Percentiles rank a stretch among this genome's conserved stretches.
Evolutionary conservation across 805 yeast species (phyloP).

Genomic region (Ogataea pini): DNA sequence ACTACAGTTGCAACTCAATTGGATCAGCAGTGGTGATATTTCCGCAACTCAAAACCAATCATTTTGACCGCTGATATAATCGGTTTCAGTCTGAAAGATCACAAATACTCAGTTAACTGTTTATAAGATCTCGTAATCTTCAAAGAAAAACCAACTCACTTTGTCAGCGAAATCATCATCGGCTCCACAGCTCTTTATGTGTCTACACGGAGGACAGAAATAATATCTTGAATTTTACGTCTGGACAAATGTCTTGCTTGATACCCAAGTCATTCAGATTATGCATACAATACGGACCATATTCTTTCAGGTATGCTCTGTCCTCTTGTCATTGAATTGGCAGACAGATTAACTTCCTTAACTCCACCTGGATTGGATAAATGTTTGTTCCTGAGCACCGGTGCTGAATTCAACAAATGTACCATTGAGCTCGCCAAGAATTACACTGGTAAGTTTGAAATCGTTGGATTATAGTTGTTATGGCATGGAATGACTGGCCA

Average conservation of each 20-base stretch:
- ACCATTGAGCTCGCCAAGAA: slow-evolving; percentile 36
- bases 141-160: too few relatives aligned
- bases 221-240: slow-evolving; percentile 31
- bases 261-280: too few relatives aligned
- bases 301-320: slow-evolving; percentile 31
- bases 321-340: slow-evolving; percentile 32
- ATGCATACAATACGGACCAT: slow-evolving; percentile 28
- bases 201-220: slow-evolving; percentile 25
- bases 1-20: too few relatives aligned
- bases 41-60: too few relatives aligned
- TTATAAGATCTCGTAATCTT: too few relatives aligned
- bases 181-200: slow-evolving; percentile 27
- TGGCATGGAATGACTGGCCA: slow-evolving; percentile 36
- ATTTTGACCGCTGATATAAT: too few relatives aligned
- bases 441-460: slow-evolving; percentile 30
- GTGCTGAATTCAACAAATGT: slow-evolving; percentile 37
- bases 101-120: too few relatives aligned
- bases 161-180: slow-evolving; percentile 23
- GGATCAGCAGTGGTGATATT: too few relatives aligned
- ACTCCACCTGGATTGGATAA: slow-evolving; percentile 28
- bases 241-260: slow-evolving; percentile 30
- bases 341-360: slow-evolving; percentile 29
- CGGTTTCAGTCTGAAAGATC: too few relatives aligned
- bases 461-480: slow-evolving; percentile 31
- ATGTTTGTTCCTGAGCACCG: slow-evolving; percentile 33